Percentiles rank a stretch among this genome's conserved stretches.
Conservation (phyloP, 805 yeast genomes). For the Candida dajiaensis region DNA sequence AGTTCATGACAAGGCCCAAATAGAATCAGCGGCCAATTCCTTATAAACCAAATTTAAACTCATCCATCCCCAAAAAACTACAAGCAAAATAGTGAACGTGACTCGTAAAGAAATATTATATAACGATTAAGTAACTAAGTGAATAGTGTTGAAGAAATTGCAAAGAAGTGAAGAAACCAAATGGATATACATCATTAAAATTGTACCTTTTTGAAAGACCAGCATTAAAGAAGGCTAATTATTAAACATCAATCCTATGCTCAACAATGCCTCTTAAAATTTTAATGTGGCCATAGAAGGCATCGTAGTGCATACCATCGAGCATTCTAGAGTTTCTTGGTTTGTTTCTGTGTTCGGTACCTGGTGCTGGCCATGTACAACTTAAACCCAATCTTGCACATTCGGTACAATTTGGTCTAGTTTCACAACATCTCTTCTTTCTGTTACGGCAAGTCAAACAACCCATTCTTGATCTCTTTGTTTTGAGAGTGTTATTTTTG, state of each 20-base stretch:
- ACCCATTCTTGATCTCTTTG: constrained; percentile 57
- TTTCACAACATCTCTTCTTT: constrained; percentile 75
- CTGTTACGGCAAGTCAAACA: constrained; percentile 74
- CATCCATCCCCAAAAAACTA: background rate
- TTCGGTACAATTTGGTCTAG: constrained; percentile 59
- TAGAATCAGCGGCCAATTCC: no score
- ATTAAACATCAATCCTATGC: constrained; percentile 23
- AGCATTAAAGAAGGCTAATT: background rate
- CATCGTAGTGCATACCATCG: constrained; percentile 50
- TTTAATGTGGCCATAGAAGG: constrained; percentile 51
- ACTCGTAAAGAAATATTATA: background rate
- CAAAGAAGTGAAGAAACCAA: background rate
- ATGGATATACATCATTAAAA: background rate
- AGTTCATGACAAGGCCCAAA: no score
- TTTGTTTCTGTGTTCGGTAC: constrained; percentile 38
- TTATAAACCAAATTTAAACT: no score
- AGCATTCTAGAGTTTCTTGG: constrained; percentile 43
- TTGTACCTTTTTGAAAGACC: background rate
- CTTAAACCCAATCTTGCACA: constrained; percentile 58
- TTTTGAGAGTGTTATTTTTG: constrained; percentile 8
- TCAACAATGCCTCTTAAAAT: constrained; percentile 61
- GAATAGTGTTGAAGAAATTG: background rate
- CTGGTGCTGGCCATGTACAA: constrained; percentile 74
- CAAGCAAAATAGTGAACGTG: no score
- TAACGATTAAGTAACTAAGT: background rate